These are phyloP conservation scores for Nannochloropsis salina DNA, from an alignment of 108 stramenopile genomes.

Conservation along the genomic window DNA sequence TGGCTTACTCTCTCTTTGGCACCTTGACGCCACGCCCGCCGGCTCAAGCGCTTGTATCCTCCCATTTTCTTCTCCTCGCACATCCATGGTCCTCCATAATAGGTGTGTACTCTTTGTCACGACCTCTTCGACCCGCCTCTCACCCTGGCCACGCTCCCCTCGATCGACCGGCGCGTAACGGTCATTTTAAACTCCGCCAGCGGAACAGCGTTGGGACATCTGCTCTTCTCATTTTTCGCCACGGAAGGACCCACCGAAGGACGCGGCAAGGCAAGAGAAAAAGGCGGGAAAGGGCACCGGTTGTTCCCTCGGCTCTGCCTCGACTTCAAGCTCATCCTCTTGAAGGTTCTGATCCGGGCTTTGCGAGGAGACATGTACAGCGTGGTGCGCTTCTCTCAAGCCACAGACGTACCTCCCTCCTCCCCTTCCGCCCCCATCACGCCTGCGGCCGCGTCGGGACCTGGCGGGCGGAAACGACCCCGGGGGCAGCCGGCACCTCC, in stretches of 20 bases:
- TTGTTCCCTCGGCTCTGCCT: background rate
- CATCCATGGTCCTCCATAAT: background rate
- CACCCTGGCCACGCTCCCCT: background rate
- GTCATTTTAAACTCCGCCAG: background rate
- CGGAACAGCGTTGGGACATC: background rate
- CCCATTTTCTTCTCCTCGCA: background rate
- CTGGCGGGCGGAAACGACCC: background rate
- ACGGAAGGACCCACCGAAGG: too few relatives aligned
- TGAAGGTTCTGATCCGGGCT: background rate
- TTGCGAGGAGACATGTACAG: background rate
- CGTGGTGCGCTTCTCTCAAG: constrained; percentile 12
- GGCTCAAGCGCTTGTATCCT: too few relatives aligned
- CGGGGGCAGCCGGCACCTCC: background rate
- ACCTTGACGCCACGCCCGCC: too few relatives aligned
- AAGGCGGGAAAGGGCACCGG: background rate
- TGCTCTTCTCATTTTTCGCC: background rate
- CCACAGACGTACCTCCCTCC: background rate
- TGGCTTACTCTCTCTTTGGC: too few relatives aligned
- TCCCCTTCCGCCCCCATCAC: background rate
- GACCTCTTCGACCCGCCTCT: background rate
- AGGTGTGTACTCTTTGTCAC: background rate
- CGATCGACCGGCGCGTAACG: background rate
- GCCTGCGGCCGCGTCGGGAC: background rate
- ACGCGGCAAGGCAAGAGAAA: background rate
- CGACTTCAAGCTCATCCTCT: background rate